Conservation (phyloP, 371 early-diverging fungal species). For the Apophysomyces variabilis region DNA sequence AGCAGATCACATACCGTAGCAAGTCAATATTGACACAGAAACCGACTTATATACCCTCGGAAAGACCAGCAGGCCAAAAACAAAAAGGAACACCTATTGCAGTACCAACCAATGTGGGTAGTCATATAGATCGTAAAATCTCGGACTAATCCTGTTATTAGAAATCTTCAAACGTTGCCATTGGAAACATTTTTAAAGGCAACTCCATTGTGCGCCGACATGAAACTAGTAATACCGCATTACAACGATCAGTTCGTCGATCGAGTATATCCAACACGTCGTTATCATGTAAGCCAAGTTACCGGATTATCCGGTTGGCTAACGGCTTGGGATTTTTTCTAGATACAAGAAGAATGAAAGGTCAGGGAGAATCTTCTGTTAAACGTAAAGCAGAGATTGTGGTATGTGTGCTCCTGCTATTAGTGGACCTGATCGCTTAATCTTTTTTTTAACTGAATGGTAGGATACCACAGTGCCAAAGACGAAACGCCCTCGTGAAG, state of each 20-base stretch:
- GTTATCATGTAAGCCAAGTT: background rate
- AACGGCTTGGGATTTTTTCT: background rate
- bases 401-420: background rate
- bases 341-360: conserved; percentile 1
- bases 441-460: background rate
- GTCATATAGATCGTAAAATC: background rate
- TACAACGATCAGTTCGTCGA: background rate
- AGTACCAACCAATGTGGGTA: background rate
- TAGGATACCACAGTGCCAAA: background rate
- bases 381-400: background rate
- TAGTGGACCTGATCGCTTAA: background rate
- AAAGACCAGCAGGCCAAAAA: conserved; percentile 3
- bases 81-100: conserved; percentile 6
- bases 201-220: background rate
- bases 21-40: background rate
- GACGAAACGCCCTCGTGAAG: background rate
- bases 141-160: background rate
- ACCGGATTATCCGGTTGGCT: background rate
- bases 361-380: background rate
- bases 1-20: background rate
- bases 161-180: background rate
- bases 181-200: background rate
- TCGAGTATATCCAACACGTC: background rate
- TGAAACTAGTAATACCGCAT: conserved; percentile 5
- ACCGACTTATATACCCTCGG: background rate